These are phyloP conservation scores for Periglandula ipomoeae DNA, from an alignment of 2,329 filamentous ascomycete genomes.

Conservation along the genomic window DNA sequence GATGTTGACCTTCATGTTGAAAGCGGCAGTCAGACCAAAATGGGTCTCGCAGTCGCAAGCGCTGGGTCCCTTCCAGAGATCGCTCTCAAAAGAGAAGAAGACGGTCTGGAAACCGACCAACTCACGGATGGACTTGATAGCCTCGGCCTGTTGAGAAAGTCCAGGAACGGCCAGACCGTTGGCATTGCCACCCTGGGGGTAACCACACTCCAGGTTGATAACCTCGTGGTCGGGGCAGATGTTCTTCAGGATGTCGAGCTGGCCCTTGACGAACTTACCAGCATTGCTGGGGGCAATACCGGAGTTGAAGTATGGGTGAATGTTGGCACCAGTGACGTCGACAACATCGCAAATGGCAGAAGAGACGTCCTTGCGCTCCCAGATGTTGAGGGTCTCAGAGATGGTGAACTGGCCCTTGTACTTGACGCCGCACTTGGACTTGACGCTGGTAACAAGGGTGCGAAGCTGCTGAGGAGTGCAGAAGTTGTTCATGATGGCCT, in stretches of 20 bases:
- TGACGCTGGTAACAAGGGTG: constrained; percentile 59
- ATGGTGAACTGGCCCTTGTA: constrained; percentile 74
- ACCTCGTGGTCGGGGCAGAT: constrained; percentile 65
- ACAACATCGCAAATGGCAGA: constrained; percentile 59
- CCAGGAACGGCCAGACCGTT: constrained; percentile 69
- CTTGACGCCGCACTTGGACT: constrained; percentile 53
- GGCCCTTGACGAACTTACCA: constrained; percentile 64
- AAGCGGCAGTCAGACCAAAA: constrained; percentile 52
- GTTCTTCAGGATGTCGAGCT: constrained; percentile 61
- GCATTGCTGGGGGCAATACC: constrained; percentile 53
- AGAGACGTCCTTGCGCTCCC: constrained; percentile 53
- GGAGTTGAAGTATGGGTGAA: constrained; percentile 91
- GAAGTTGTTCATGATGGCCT: constrained; percentile 71
- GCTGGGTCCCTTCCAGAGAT: constrained; percentile 71
- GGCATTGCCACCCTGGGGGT: constrained; percentile 61
- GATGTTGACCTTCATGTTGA: not conserved
- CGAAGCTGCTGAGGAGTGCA: constrained; percentile 56
- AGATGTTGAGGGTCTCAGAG: constrained; percentile 74
- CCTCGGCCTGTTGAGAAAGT: constrained; percentile 54
- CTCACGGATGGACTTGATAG: constrained; percentile 62
- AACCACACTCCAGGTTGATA: constrained; percentile 85
- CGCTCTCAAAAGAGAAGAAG: constrained; percentile 75
- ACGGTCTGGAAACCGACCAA: constrained; percentile 58
- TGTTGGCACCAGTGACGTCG: constrained; percentile 75
- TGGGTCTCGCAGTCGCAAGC: constrained; percentile 65